phyloP scores from a whole-genome alignment of 805 yeast species.

The Jamesozyma spencerorum region DNA sequence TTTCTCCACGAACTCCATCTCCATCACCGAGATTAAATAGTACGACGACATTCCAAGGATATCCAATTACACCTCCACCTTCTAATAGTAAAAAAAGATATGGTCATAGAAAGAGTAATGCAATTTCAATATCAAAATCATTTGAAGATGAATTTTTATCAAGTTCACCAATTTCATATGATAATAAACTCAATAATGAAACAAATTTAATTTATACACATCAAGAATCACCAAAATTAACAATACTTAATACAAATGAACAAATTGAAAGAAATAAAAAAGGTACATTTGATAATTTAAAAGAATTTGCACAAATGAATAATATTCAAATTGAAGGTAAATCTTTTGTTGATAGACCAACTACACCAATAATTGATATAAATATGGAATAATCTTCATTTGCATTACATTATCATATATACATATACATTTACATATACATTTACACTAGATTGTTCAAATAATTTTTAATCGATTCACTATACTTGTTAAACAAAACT shows the following conservation, averaged over 20 bases:
- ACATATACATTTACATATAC: no score
- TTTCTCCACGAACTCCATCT: neutral
- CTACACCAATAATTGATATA: conserved; percentile 17
- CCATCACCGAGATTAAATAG: neutral
- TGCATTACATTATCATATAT: no score
- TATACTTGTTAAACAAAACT: no score
- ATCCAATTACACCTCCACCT: neutral
- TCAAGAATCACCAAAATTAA: conserved; percentile 9
- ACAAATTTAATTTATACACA: conserved; percentile 5
- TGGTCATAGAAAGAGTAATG: conserved; percentile 9
- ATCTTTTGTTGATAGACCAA: conserved; percentile 19
- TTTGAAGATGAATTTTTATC: neutral
- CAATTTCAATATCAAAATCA: conserved; percentile 5
- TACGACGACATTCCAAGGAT: neutral
- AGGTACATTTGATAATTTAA: conserved; percentile 13
- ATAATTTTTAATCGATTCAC: no score
- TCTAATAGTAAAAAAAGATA: neutral
- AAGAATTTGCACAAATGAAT: conserved; percentile 16
- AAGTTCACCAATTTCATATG: no score
- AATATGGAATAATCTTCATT: conserved; percentile 2
- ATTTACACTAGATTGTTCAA: no score
- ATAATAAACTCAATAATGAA: neutral
- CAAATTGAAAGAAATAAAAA: conserved; percentile 23
- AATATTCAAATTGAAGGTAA: conserved; percentile 13
- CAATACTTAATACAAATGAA: conserved; percentile 19